phyloP scores from a whole-genome alignment of 129 eudicot species.

The sunflower (Helianthus annuus) region DNA sequence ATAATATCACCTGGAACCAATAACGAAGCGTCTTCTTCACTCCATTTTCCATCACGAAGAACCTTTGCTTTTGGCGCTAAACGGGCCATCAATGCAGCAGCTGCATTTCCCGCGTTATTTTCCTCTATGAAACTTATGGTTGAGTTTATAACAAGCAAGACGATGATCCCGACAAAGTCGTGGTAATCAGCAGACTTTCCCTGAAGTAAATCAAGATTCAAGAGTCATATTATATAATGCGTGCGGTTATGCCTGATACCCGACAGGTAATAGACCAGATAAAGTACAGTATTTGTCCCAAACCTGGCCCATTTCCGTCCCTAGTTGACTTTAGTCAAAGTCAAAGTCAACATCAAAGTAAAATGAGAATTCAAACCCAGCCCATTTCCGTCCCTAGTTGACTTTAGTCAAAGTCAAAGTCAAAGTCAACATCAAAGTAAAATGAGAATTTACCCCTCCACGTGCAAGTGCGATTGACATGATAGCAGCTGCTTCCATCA shows the following conservation, averaged over 20 bases:
- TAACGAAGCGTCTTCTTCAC: slow-evolving; percentile 68
- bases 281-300: no score
- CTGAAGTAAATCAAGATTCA: slow-evolving; percentile 40
- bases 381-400: no score
- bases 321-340: no score
- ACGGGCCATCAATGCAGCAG: slow-evolving; percentile 95
- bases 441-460: slow-evolving; percentile 64
- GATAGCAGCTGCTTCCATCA: slow-evolving; percentile 93
- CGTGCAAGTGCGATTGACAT: slow-evolving; percentile 88
- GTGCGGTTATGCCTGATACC: no score
- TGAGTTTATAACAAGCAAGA: slow-evolving; percentile 69
- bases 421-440: neutral
- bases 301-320: no score
- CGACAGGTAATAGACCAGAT: no score
- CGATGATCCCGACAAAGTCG: slow-evolving; percentile 71
- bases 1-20: slow-evolving; percentile 88
- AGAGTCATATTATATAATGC: neutral
- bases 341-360: neutral
- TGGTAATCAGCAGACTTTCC: slow-evolving; percentile 65
- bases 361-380: neutral
- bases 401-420: no score
- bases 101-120: slow-evolving; percentile 94
- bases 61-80: slow-evolving; percentile 95
- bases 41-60: slow-evolving; percentile 78
- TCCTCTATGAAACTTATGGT: slow-evolving; percentile 90